These are phyloP conservation scores for Austroboletus eburneus DNA, from an alignment of 768 basidiomycete genomes.

Conservation along the genomic window DNA sequence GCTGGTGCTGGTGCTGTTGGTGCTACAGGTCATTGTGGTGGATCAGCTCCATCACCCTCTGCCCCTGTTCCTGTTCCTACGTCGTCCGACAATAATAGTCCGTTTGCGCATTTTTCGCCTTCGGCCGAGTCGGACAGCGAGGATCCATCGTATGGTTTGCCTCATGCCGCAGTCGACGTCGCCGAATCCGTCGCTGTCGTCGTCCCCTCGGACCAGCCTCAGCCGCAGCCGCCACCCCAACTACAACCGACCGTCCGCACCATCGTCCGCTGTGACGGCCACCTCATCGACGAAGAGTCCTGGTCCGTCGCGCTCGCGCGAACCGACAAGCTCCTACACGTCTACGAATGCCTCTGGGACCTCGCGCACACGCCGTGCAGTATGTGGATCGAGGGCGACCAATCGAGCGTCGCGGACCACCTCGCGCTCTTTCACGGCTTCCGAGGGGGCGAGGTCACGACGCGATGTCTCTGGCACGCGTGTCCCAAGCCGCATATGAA, in stretches of 20 bases:
- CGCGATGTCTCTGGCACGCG: constrained; percentile 30
- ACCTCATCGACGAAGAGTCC: constrained; percentile 27
- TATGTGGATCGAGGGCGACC: constrained; percentile 35
- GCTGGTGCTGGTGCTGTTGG: too few species aligned
- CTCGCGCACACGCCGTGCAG: constrained; percentile 21
- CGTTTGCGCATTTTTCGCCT: constrained; percentile 16
- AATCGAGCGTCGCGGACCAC: constrained; percentile 31
- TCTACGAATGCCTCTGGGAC: constrained; percentile 32
- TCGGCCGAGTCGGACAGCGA: constrained; percentile 24
- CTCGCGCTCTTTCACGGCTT: constrained; percentile 29
- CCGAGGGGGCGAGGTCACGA: constrained; percentile 28
- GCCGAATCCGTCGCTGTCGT: constrained; percentile 7
- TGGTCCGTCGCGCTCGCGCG: constrained; percentile 21
- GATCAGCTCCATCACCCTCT: not conserved
- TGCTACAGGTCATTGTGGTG: too few species aligned
- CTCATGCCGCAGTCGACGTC: constrained; percentile 19
- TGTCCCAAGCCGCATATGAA: constrained; percentile 28
- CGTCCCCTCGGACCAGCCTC: too few species aligned
- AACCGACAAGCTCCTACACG: constrained; percentile 22
- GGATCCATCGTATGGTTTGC: constrained; percentile 8
- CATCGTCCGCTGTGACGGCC: constrained; percentile 25
- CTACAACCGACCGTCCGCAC: constrained; percentile 9
- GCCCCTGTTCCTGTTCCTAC: not conserved
- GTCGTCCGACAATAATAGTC: not conserved
- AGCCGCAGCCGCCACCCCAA: too few species aligned